phyloP scores from a whole-genome alignment of 208 protist species.

The Trypanosoma cruzi region DNA sequence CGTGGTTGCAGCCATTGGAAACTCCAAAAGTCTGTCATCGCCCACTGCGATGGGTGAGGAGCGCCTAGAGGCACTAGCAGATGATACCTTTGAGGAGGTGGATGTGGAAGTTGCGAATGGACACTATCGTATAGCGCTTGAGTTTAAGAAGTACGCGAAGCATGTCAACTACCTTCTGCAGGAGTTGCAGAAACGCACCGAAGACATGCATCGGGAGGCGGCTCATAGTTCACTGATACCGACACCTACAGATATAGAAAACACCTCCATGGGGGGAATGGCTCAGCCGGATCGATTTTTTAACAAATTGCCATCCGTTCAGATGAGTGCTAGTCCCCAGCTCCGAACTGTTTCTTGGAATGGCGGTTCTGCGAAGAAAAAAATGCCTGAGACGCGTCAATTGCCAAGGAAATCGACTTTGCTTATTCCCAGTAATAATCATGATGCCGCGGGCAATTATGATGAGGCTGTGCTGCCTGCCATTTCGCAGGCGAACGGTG shows the following conservation, averaged over 20 bases:
- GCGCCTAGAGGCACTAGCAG: neutral
- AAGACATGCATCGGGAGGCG: slow-evolving; percentile 1
- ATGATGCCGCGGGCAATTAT: neutral
- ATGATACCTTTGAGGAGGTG: slow-evolving; percentile 55
- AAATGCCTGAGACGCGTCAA: neutral
- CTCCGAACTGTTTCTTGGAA: neutral
- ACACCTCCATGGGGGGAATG: neutral
- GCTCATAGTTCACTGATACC: neutral
- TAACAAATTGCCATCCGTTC: neutral
- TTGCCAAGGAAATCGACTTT: neutral
- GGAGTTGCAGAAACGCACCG: slow-evolving; percentile 52
- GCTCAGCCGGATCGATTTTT: neutral
- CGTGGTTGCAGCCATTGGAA: neutral
- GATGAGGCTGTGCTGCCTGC: neutral
- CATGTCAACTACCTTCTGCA: slow-evolving; percentile 58
- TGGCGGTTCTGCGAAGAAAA: neutral
- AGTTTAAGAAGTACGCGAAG: slow-evolving; percentile 64
- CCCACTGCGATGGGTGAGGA: neutral
- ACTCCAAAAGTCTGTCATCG: neutral
- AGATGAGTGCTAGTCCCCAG: neutral
- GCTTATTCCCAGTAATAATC: neutral
- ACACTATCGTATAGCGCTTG: slow-evolving; percentile 61
- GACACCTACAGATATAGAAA: neutral
- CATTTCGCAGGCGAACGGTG: neutral
- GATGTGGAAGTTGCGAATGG: slow-evolving; percentile 72